Conservation (phyloP, 495 filamentous ascomycete species). For the Penicillium coffeae region DNA sequence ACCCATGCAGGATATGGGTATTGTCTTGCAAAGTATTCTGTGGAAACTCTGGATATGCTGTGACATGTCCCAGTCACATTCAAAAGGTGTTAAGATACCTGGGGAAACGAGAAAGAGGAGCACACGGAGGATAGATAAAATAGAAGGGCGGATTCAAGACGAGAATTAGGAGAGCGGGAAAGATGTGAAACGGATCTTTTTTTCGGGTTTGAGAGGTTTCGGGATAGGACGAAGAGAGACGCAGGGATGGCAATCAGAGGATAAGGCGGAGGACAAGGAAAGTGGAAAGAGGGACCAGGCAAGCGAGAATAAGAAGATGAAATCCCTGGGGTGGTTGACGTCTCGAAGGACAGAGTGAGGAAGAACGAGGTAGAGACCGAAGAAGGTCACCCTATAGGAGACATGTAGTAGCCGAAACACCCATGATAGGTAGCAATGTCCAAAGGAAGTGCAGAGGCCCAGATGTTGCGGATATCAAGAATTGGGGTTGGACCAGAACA, state of each 20-base stretch:
- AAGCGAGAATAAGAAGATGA: constrained; percentile 2
- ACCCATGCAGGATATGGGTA: constrained; percentile 11
- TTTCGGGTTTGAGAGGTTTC: constrained; percentile 12
- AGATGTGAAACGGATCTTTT: constrained; percentile 14
- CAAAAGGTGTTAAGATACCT: constrained; percentile 12
- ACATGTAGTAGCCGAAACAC: background rate
- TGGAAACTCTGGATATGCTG: constrained; percentile 11
- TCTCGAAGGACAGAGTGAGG: constrained; percentile 6
- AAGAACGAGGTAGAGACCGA: constrained; percentile 14
- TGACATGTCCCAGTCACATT: constrained; percentile 12
- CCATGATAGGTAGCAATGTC: constrained; percentile 49
- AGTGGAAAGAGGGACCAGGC: constrained; percentile 6
- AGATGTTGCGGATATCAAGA: background rate
- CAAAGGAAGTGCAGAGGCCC: constrained; percentile 25
- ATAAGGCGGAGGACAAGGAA: constrained; percentile 1
- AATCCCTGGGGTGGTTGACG: background rate
- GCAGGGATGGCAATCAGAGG: constrained; percentile 3
- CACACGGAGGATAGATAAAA: constrained; percentile 9
- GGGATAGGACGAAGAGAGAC: constrained; percentile 1
- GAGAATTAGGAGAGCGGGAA: constrained; percentile 15
- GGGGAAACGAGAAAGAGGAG: constrained; percentile 8
- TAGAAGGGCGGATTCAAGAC: constrained; percentile 8
- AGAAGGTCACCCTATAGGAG: constrained; percentile 4
- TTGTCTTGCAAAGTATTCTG: constrained; percentile 12
- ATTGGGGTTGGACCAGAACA: background rate